A percentile compares a stretch with the other conserved stretches of the same genome.
Conservation (phyloP, 1,139 yeast genomes). For the Suhomyces bribrorum region DNA sequence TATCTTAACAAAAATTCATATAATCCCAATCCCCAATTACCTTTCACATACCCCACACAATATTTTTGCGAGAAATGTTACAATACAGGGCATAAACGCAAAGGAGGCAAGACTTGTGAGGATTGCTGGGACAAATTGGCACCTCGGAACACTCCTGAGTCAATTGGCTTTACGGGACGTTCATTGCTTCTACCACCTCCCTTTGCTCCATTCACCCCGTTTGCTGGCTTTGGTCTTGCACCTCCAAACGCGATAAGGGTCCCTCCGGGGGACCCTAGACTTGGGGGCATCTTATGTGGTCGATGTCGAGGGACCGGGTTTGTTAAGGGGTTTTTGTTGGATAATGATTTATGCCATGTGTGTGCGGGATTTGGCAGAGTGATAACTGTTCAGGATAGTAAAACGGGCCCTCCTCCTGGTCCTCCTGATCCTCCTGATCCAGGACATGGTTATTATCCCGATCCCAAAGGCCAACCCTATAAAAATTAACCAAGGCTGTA, state of each 20-base stretch:
- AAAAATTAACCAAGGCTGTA: too few species aligned
- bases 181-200: slow-evolving; percentile 1
- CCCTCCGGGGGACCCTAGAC: slow-evolving; percentile 78
- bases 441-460: too few species aligned
- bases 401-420: background rate
- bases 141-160: slow-evolving; percentile 32
- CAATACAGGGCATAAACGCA: slow-evolving; percentile 70
- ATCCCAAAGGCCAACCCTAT: too few species aligned
- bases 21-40: slow-evolving; percentile 42
- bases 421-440: slow-evolving; percentile 6
- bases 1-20: slow-evolving; percentile 33
- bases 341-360: slow-evolving; percentile 55
- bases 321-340: slow-evolving; percentile 51
- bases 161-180: background rate
- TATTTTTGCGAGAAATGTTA: slow-evolving; percentile 68
- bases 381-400: slow-evolving; percentile 16
- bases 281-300: slow-evolving; percentile 81
- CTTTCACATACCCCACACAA: slow-evolving; percentile 57
- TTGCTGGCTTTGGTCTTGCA: slow-evolving; percentile 1
- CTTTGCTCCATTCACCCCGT: too few species aligned
- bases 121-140: slow-evolving; percentile 72
- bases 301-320: slow-evolving; percentile 74
- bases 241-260: slow-evolving; percentile 38
- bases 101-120: slow-evolving; percentile 67
- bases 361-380: slow-evolving; percentile 72